Evolutionary conservation across 805 yeast genomes (phyloP).

Genomic region (Saccharomycopsis fibuligera): DNA sequence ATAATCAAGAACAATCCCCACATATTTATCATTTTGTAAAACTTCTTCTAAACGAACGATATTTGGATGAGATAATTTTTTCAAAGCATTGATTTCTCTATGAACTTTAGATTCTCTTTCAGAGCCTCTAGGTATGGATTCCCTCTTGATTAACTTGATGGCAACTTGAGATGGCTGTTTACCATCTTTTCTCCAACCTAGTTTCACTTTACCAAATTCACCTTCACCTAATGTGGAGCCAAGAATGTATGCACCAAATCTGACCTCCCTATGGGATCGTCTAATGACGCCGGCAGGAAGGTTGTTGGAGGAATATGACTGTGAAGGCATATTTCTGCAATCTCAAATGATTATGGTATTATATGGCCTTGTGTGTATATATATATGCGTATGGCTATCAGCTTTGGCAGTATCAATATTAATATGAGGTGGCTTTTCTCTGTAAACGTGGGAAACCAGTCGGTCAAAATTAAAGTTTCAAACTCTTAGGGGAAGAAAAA

Average conservation of each 20-base stretch:
- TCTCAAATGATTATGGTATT: no score
- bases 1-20: slow-evolving; percentile 93
- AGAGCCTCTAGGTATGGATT: slow-evolving; percentile 78
- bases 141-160: slow-evolving; percentile 84
- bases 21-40: slow-evolving; percentile 86
- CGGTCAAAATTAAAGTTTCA: no score
- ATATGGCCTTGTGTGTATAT: no score
- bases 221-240: slow-evolving; percentile 97
- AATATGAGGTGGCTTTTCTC: no score
- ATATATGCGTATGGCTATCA: no score
- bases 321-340: slow-evolving; percentile 10
- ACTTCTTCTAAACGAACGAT: slow-evolving; percentile 90
- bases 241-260: slow-evolving; percentile 84
- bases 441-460: no score
- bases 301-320: background rate
- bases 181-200: slow-evolving; percentile 91
- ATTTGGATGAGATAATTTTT: slow-evolving; percentile 85
- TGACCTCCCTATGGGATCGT: slow-evolving; percentile 53
- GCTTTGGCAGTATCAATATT: no score
- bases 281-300: slow-evolving; percentile 13
- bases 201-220: slow-evolving; percentile 94
- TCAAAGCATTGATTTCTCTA: slow-evolving; percentile 87
- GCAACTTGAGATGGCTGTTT: slow-evolving; percentile 81
- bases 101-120: slow-evolving; percentile 85
- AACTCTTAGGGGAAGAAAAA: no score